These are phyloP conservation scores for Canariomyces notabilis DNA, from an alignment of 2,329 filamentous ascomycete genomes.

Conservation along the genomic window DNA sequence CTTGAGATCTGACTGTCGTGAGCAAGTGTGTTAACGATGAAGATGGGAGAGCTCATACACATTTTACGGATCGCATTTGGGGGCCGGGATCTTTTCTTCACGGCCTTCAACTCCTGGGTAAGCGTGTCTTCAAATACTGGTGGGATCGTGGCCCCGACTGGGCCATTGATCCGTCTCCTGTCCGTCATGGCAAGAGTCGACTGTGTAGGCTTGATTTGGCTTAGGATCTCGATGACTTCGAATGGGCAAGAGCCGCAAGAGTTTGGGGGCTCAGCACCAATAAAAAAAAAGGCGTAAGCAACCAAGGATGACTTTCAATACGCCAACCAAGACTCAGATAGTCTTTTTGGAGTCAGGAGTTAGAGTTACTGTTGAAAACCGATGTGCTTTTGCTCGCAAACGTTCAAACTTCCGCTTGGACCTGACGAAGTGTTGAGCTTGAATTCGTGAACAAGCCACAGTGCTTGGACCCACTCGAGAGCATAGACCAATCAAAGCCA, in stretches of 20 bases:
- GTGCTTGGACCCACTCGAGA: neutral
- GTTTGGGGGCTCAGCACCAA: too few species aligned
- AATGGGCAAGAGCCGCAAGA: neutral
- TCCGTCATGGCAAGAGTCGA: constrained; percentile 58
- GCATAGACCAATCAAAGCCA: constrained; percentile 9
- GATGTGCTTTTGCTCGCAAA: too few species aligned
- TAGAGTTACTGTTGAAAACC: too few species aligned
- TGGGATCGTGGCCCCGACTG: constrained; percentile 67
- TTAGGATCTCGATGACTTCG: neutral
- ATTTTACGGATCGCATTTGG: constrained; percentile 75
- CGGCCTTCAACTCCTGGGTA: constrained; percentile 44
- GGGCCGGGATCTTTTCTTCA: constrained; percentile 50
- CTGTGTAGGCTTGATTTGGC: neutral
- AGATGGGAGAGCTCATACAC: constrained; percentile 53
- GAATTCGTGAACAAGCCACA: constrained; percentile 8
- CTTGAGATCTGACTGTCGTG: constrained; percentile 65
- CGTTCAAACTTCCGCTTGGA: too few species aligned
- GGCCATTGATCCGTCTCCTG: constrained; percentile 84
- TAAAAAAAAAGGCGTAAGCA: too few species aligned
- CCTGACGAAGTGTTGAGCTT: too few species aligned
- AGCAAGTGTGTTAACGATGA: constrained; percentile 9
- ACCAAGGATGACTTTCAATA: too few species aligned
- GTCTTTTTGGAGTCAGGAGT: too few species aligned
- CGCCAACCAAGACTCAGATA: too few species aligned
- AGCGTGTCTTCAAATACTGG: constrained; percentile 52